A percentile compares a stretch with the other conserved stretches of the same genome.
phyloP scores from a whole-genome alignment of 2,329 filamentous ascomycete genomes.

The Grosmannia serpens region DNA sequence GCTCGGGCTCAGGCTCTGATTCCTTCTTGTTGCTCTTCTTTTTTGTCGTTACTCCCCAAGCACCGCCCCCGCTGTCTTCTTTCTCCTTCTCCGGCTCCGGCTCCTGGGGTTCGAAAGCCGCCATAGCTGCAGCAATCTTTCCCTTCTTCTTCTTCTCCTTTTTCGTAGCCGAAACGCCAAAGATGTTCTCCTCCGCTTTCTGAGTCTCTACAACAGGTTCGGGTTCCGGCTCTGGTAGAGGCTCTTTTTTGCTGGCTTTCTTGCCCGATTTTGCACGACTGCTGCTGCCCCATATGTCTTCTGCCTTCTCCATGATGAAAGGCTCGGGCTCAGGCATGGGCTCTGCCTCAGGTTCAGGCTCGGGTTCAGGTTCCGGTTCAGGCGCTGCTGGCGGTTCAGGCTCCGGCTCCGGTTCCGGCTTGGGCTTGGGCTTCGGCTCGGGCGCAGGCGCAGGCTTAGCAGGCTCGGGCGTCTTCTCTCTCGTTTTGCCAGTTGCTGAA shows the following conservation, averaged over 20 bases:
- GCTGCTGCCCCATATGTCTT: not conserved
- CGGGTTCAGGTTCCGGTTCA: not conserved
- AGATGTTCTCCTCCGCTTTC: not conserved
- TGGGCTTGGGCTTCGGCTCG: not conserved
- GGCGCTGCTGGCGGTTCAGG: not conserved
- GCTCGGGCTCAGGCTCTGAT: not conserved
- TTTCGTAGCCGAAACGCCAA: not conserved
- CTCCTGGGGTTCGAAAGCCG: not conserved
- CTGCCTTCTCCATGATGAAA: not conserved
- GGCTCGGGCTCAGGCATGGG: not conserved
- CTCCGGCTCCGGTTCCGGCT: not conserved
- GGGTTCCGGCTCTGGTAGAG: not conserved
- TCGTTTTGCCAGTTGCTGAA: slow-evolving; percentile 31
- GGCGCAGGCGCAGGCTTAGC: not conserved
- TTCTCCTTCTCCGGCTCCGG: not conserved
- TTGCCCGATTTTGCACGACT: not conserved
- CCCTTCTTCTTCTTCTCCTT: slow-evolving; percentile 14
- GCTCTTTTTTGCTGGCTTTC: not conserved
- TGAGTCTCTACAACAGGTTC: not conserved
- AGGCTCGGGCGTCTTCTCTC: not conserved
- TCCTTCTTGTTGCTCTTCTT: slow-evolving; percentile 10
- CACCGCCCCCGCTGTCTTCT: not conserved
- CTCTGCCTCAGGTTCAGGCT: not conserved
- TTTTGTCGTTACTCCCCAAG: not conserved
- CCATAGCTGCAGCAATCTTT: slow-evolving; percentile 7